Evolutionary conservation across 257 asterid genomes (phyloP).

Genomic region (Coffea eugenioides): DNA sequence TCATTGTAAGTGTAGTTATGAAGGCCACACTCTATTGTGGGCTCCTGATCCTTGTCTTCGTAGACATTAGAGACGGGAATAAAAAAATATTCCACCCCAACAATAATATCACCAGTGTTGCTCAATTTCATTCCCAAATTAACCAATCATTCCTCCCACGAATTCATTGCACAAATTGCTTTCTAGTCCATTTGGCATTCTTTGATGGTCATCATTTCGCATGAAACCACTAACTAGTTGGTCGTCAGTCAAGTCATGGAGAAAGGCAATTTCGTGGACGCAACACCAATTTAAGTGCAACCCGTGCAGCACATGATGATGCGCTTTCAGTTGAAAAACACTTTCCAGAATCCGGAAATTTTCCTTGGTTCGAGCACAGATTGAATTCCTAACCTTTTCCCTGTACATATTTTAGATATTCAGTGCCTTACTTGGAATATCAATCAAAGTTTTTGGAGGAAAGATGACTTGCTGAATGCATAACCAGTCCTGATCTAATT

Average conservation of each 20-base stretch:
- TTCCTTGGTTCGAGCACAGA: background rate
- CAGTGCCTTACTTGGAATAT: background rate
- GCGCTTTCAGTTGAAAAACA: background rate
- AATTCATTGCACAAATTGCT: background rate
- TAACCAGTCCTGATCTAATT: background rate
- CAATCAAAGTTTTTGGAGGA: background rate
- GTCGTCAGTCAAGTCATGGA: background rate
- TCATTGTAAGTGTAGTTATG: too few relatives aligned
- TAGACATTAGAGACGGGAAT: background rate
- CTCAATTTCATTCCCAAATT: background rate
- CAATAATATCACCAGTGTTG: background rate
- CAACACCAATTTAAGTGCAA: background rate
- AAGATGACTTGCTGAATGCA: background rate
- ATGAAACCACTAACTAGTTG: background rate
- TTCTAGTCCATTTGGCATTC: background rate
- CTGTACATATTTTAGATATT: background rate
- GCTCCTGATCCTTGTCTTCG: background rate
- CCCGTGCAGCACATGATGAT: background rate
- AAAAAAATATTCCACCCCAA: background rate
- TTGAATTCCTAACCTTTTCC: background rate
- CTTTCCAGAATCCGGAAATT: too few relatives aligned
- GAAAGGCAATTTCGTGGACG: background rate
- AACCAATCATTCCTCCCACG: background rate
- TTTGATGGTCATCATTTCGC: background rate
- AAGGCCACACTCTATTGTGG: background rate